Percentiles rank a stretch among this genome's conserved stretches.
Evolutionary conservation across 2,329 filamentous ascomycete genomes (phyloP).

Genomic region (Grosmannia serpens): DNA sequence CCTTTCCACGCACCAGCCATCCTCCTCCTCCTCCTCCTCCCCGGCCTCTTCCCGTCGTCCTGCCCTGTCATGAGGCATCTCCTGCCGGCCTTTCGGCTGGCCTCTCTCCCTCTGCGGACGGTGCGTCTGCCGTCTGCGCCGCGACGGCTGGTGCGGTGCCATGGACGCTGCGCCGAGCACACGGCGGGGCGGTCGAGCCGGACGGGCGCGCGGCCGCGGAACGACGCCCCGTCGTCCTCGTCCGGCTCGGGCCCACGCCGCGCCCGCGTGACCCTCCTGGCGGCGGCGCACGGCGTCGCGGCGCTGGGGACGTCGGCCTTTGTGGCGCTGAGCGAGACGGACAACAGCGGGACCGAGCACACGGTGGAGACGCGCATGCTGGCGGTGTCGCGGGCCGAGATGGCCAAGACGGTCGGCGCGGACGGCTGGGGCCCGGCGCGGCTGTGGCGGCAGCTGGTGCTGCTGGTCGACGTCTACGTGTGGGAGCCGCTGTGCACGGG

Average conservation of each 20-base stretch:
- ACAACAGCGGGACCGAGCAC: slow-evolving; percentile 37
- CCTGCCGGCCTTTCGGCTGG: not conserved
- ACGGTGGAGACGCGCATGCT: slow-evolving; percentile 84
- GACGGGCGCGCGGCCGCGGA: no score
- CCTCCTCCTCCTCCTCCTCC: not conserved
- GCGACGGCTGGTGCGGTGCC: not conserved
- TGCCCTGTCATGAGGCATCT: slow-evolving; percentile 1
- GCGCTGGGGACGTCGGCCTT: slow-evolving; percentile 45
- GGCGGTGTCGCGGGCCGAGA: slow-evolving; percentile 65
- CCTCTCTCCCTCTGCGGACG: not conserved
- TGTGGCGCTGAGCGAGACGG: slow-evolving; percentile 43
- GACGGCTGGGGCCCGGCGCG: slow-evolving; percentile 48
- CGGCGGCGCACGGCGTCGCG: slow-evolving; percentile 24
- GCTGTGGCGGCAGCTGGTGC: slow-evolving; percentile 45
- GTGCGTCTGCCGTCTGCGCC: not conserved
- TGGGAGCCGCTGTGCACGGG: slow-evolving; percentile 81
- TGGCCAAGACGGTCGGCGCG: slow-evolving; percentile 55
- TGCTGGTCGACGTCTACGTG: slow-evolving; percentile 61
- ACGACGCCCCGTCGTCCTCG: no score
- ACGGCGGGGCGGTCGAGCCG: not conserved
- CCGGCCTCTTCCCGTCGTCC: no score
- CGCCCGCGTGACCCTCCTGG: slow-evolving; percentile 20
- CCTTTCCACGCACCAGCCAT: not conserved
- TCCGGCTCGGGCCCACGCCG: not conserved
- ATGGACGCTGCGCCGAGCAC: no score